Evolutionary conservation across 2,329 filamentous ascomycete species (phyloP), one percentile per base, ranked within the genome.

Genomic region (Emydomyces testavorans): DNA sequence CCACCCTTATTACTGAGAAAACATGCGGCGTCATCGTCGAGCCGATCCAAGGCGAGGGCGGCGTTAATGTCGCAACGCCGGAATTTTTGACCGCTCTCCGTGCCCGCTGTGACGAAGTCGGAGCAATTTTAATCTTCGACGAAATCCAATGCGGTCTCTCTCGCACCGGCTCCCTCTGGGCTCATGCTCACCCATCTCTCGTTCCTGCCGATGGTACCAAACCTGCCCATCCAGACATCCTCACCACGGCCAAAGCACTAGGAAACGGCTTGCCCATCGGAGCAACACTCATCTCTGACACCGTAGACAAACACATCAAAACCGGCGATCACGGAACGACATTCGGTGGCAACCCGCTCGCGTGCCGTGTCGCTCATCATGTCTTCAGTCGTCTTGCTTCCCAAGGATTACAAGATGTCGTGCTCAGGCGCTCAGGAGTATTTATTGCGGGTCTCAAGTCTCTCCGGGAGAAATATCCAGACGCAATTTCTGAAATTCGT

Each of bases 251-350:
- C 49, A 98, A 98, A 71, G 92, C 92, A 0, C 79, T 98, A 1
- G 92, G 92, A 13, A 98, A 98, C 61, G 92, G 92, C 4, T 90
- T 95, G 65, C 92, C 92, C 40, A 89, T 98, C 56, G 92, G 87
- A 43, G 92, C 92, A 5, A 85, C 83, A 3, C 77, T 82, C 44
- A 72, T 82, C 23, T 79, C 76, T 11, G 70, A 74, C 55, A 61
- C 62, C 20, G 85, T 93, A 1, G 80, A 79, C 23, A 75, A 81
- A 45, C 80, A 81, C 62, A 80, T 82, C 58, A 74, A 80, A 55
- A 74, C 75, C 28, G 86, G 89, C 50, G 89, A 95, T 64, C 89
- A 95, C 67, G 89, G 89, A 42, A 95, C 89, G 13, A 95, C 89
- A 0, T 95, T 94, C 59, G 89, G 89, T 48, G 89, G 89, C 34